Evolutionary conservation across 129 eudicot genomes (phyloP), one percentile per base, ranked within the genome.

Genomic region (Pulicaria dysenterica): DNA sequence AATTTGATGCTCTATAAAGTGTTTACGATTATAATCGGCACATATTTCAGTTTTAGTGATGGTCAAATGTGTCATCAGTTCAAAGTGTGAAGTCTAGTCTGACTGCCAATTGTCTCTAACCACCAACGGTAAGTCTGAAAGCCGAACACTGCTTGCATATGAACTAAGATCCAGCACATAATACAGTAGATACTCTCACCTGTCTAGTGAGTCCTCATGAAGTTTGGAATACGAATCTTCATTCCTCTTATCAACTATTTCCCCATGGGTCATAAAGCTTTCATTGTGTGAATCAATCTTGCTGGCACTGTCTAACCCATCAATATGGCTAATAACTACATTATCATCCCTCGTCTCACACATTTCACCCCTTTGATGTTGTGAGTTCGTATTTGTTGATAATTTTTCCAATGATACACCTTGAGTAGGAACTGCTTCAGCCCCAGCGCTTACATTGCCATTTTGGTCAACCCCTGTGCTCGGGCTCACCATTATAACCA

Each of bases 251-350:
- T 53, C 49, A 36, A 74, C 37, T 57, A 36, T 44, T 74, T 62
- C 73, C 69, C 53, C 73, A 44, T 39, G 63, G 53, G 80, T 51
- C 12, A 61, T 9, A 39, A 75, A 57, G 69, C 69, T 55, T 64
- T 79, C 80, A 74, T 53, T 34, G 44, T 62, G 72, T 61, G 78
- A 58, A 79, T 73, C 79, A 62, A 9, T 83, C 58, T 73, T 71
- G 69, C 58, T 74, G 56, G 64, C 64, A 64, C 79, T 85, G 70
- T 24, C 58, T 55, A 38, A 24, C 31, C 41, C 82, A 64, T 82
- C 77, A 44, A 40, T 38, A 49, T 66, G 5, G n/a, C 63, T 70
- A 44, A 57, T 16, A 31, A 16, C 47, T 39, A 17, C 72, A 78
- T 43, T 57, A 75, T 77, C 85, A 75, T 42, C 64, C 69, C 49